These are phyloP conservation scores for Buddleja alternifolia DNA, from an alignment of 257 asterid genomes.

Conservation along the genomic window DNA sequence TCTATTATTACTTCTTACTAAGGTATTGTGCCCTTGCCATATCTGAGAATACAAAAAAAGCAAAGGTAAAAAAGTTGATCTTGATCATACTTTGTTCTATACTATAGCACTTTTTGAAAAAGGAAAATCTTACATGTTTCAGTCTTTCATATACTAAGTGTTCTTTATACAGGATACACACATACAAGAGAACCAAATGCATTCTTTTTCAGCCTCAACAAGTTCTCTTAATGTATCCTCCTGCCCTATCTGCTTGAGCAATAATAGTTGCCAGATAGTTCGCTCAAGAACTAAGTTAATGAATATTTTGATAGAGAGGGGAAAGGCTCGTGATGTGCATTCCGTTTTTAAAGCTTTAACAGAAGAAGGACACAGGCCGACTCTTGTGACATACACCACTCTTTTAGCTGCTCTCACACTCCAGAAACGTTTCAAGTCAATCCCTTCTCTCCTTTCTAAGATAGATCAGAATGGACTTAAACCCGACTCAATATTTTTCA, in stretches of 20 bases:
- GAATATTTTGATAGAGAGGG: slow-evolving; percentile 68
- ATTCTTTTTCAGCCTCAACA: slow-evolving; percentile 35
- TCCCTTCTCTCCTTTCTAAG: slow-evolving; percentile 68
- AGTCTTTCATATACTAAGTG: neutral
- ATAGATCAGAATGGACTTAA: slow-evolving; percentile 71
- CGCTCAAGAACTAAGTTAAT: slow-evolving; percentile 82
- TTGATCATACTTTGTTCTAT: neutral
- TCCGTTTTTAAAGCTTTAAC: slow-evolving; percentile 57
- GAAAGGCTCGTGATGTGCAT: slow-evolving; percentile 77
- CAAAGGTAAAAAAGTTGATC: neutral
- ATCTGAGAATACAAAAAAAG: too few relatives aligned
- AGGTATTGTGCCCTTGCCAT: neutral
- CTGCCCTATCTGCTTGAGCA: slow-evolving; percentile 62
- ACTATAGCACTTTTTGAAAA: neutral
- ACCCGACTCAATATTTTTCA: slow-evolving; percentile 92
- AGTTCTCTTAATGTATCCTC: slow-evolving; percentile 36
- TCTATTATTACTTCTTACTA: neutral
- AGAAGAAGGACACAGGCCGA: slow-evolving; percentile 91
- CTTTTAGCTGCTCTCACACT: slow-evolving; percentile 78
- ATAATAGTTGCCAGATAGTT: slow-evolving; percentile 69
- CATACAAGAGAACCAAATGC: slow-evolving; percentile 40
- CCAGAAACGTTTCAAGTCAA: slow-evolving; percentile 81
- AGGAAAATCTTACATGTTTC: neutral
- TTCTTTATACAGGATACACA: slow-evolving; percentile 55
- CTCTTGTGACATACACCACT: slow-evolving; percentile 86